Base-by-base conservation (phyloP, 1,284 basidiomycete species). In the Ustilago loliicola region DNA sequence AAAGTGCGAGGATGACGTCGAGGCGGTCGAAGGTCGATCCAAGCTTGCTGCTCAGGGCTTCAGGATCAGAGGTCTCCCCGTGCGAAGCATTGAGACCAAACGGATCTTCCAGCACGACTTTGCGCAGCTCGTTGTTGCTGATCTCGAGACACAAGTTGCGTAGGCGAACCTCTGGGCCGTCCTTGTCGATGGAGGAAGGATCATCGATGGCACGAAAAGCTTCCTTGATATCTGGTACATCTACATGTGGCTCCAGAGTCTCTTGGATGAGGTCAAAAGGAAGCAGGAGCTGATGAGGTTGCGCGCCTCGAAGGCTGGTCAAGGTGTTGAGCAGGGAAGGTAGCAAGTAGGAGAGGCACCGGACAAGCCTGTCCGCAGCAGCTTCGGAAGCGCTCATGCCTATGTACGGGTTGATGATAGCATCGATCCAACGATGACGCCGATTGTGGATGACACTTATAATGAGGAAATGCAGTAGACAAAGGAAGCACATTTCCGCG, bases 61-160 rank as follows among this genome's bases (percentile, higher is more conserved):
- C 25, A 21, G 38, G 15, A 11, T 42, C 38, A 13, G 23, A 21
- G 17, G 15, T 10, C 45, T 62, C 34, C 42, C 25, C 19, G 30
- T n/a, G 48, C 27, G n/a, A 42, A 30, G 59, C 55, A 7, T 29
- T 17, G 42, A 68, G 34, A 11, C 52, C 66, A 21, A 53, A 40
- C 50, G 68, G 29, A 23, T 71, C 52, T 25, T 77, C 74, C 23
- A 77, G 45, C 21, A 78, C 72, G 11, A 74, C 29, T 47, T 69
- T 66, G 42, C 76, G 71, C n/a, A 74, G 68, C 21, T 78, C 61
- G 40, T 78, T 78, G 65, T 74, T 78, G 76, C 65, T 67, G 45
- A 71, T 48, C 58, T 78, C 76, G 21, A 78, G 19, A 53, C 76
- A 74, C 2, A 78, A 50, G 27, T 78, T 78, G 32, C 76, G 71